These are phyloP conservation scores for Cyclaneusma minus DNA, from an alignment of 2,329 filamentous ascomycete genomes.

Conservation along the genomic window DNA sequence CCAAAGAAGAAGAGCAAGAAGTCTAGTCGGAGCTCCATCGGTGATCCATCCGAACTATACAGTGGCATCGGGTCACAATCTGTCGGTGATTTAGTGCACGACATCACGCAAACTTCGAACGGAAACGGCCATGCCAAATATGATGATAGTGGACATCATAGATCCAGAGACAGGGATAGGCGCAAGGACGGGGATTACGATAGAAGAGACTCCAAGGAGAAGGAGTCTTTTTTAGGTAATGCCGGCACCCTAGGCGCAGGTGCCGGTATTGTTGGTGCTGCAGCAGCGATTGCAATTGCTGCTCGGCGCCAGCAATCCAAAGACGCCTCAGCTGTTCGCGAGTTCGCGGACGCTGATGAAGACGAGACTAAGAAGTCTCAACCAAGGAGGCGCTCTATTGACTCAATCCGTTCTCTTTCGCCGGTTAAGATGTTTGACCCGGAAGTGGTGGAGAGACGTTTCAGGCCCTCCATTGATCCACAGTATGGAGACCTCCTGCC, in stretches of 20 bases:
- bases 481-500: slow-evolving; percentile 49
- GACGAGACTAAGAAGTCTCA: slow-evolving; percentile 5
- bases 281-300: slow-evolving; percentile 20
- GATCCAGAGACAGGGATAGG: slow-evolving; percentile 11
- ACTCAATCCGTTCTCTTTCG: slow-evolving; percentile 1
- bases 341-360: slow-evolving; percentile 5
- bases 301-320: slow-evolving; percentile 19
- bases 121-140: slow-evolving; percentile 12
- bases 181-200: slow-evolving; percentile 12
- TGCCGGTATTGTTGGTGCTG: slow-evolving; percentile 45
- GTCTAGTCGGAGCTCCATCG: slow-evolving; percentile 15
- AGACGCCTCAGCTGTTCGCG: slow-evolving; percentile 16
- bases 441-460: slow-evolving; percentile 38
- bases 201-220: slow-evolving; percentile 15
- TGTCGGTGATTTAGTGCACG: slow-evolving; percentile 2
- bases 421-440: slow-evolving; percentile 38
- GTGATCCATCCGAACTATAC: slow-evolving; percentile 12
- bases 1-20: slow-evolving; percentile 16
- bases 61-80: slow-evolving; percentile 2
- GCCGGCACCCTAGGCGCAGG: slow-evolving; percentile 55
- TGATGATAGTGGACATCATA: slow-evolving; percentile 11
- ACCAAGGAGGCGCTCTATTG: slow-evolving; percentile 2
- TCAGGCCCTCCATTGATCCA: slow-evolving; percentile 52
- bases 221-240: slow-evolving; percentile 57
- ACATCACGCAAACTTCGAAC: slow-evolving; percentile 10